Conservation (phyloP, 73 alveolate genomes). For the Tetrahymena malaccensis region DNA sequence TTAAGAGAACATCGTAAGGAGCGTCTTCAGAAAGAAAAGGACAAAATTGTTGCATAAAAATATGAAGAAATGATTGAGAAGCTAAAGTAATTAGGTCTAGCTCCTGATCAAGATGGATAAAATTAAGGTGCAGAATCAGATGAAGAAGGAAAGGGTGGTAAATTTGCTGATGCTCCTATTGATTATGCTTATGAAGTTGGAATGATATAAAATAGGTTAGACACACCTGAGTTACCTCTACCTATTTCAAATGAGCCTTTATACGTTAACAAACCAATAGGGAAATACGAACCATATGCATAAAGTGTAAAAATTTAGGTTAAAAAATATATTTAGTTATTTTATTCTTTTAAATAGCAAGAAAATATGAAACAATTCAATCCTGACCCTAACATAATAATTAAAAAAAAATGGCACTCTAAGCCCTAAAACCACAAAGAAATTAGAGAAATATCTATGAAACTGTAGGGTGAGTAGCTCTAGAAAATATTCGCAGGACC, state of each 20-base stretch:
- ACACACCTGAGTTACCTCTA: conserved; percentile 61
- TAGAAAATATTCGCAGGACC: conserved; percentile 87
- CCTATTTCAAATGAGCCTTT: conserved; percentile 75
- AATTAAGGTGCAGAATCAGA: conserved; percentile 44
- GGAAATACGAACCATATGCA: conserved; percentile 77
- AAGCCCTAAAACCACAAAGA: conserved; percentile 90
- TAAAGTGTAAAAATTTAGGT: not conserved
- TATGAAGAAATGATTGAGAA: conserved; percentile 51
- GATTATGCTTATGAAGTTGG: conserved; percentile 45
- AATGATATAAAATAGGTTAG: conserved; percentile 47
- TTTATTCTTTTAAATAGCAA: not conserved
- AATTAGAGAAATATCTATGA: conserved; percentile 82
- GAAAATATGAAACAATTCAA: conserved; percentile 31
- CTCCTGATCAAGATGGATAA: conserved; percentile 53
- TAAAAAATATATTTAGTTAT: not conserved
- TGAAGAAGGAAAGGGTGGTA: conserved; percentile 42
- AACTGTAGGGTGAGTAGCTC: conserved; percentile 80
- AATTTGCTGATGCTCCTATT: conserved; percentile 40
- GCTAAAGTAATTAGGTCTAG: conserved; percentile 62
- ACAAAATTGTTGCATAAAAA: conserved; percentile 41
- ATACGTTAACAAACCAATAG: conserved; percentile 89
- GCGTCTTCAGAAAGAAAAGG: conserved; percentile 54
- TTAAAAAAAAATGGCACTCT: conserved; percentile 58
- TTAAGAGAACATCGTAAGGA: conserved; percentile 48
- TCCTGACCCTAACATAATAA: conserved; percentile 49